Percentiles rank a stretch among this genome's conserved stretches.
Evolutionary conservation across 78 protist species (phyloP).

Genomic region (Monosiga brevicollis): DNA sequence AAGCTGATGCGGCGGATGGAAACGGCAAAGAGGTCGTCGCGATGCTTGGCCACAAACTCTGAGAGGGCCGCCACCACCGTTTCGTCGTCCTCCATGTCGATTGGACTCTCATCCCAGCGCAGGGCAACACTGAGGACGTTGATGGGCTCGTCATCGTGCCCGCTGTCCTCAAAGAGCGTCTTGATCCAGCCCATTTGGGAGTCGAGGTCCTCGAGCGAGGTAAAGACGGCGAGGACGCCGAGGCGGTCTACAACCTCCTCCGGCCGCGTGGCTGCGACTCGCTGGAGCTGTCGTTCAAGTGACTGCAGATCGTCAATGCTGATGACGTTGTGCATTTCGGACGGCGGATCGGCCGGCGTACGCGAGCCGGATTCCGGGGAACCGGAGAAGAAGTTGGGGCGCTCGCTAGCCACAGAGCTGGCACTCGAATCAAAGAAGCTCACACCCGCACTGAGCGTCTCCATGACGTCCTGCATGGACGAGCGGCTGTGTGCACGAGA

Average conservation of each 20-base stretch:
- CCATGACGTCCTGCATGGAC: no score
- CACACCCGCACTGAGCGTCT: no score
- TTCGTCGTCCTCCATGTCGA: background rate
- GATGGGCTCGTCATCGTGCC: background rate
- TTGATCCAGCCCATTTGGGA: background rate
- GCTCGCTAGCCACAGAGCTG: no score
- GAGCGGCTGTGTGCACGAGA: no score
- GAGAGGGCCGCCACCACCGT: background rate
- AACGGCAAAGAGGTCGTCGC: background rate
- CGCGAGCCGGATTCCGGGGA: no score
- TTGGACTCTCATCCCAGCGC: background rate
- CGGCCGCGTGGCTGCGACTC: background rate
- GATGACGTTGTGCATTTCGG: background rate
- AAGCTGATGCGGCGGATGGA: constrained; percentile 35
- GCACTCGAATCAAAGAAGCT: no score
- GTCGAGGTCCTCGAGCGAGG: background rate
- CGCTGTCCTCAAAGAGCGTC: background rate
- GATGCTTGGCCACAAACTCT: background rate
- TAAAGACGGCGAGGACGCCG: constrained; percentile 6
- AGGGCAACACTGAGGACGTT: constrained; percentile 32
- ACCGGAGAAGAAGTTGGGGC: no score
- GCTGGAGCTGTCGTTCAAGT: background rate
- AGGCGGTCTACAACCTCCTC: background rate
- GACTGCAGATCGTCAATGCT: background rate
- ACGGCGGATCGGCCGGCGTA: background rate